Conservation (phyloP, 2,329 filamentous ascomycete genomes). For the Verticillium isaacii region DNA sequence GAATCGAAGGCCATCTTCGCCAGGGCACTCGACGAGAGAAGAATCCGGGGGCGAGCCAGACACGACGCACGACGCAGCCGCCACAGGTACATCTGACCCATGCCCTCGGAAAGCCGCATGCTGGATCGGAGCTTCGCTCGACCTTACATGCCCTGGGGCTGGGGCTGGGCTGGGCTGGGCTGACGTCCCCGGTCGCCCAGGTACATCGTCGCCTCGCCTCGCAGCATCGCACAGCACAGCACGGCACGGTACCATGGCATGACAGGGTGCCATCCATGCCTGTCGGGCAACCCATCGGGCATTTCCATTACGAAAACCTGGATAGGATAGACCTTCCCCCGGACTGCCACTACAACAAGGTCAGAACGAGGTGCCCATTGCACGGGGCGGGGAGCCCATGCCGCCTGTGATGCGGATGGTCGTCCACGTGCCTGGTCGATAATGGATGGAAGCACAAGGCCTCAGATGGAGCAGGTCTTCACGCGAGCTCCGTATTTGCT, state of each 20-base stretch:
- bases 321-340: neutral
- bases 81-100: neutral
- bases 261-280: neutral
- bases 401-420: neutral
- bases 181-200: neutral
- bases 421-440: neutral
- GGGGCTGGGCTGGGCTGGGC: too few relatives aligned
- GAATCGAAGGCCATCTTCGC: neutral
- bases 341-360: neutral
- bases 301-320: neutral
- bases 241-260: neutral
- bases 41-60: neutral
- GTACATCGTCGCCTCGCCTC: neutral
- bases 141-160: neutral
- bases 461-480: neutral
- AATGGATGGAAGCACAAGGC: neutral
- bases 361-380: neutral
- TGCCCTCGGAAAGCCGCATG: neutral
- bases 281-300: neutral
- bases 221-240: too few relatives aligned
- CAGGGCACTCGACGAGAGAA: neutral
- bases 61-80: neutral
- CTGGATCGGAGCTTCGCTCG: neutral
- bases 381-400: neutral
- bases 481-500: neutral